Conservation (phyloP, 2,329 filamentous ascomycete genomes). For the Periconia digitata region DNA sequence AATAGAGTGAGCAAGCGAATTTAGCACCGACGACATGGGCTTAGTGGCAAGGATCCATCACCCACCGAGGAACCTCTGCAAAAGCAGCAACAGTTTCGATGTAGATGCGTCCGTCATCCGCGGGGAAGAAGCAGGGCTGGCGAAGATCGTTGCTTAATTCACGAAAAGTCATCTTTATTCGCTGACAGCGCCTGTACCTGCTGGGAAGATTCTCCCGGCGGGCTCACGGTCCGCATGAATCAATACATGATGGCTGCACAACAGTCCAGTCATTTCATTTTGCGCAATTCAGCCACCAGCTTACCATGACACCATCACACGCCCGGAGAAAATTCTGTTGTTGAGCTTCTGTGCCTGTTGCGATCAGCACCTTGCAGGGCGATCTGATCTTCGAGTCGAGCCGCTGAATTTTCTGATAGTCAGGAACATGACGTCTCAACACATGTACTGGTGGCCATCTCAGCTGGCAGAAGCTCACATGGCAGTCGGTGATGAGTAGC, state of each 20-base stretch:
- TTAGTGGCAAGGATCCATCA: constrained; percentile 19
- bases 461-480: not conserved
- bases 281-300: constrained; percentile 11
- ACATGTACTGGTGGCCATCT: constrained; percentile 2
- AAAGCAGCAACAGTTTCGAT: constrained; percentile 15
- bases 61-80: constrained; percentile 18
- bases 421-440: constrained; percentile 18
- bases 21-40: constrained; percentile 22
- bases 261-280: constrained; percentile 9
- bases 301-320: constrained; percentile 3
- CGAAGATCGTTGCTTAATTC: constrained; percentile 31
- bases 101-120: constrained; percentile 4
- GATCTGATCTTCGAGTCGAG: constrained; percentile 3
- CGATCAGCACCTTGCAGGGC: constrained; percentile 9
- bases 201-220: constrained; percentile 28
- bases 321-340: constrained; percentile 1
- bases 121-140: constrained; percentile 14
- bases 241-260: constrained; percentile 4
- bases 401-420: constrained; percentile 8
- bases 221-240: constrained; percentile 32
- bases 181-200: constrained; percentile 16
- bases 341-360: constrained; percentile 2
- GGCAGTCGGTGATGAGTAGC: constrained; percentile 6
- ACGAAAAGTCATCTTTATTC: constrained; percentile 13
- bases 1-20: constrained; percentile 33